phyloP scores from a whole-genome alignment of 176 grass and related monocot genomes.

The Musa troglodytarum region DNA sequence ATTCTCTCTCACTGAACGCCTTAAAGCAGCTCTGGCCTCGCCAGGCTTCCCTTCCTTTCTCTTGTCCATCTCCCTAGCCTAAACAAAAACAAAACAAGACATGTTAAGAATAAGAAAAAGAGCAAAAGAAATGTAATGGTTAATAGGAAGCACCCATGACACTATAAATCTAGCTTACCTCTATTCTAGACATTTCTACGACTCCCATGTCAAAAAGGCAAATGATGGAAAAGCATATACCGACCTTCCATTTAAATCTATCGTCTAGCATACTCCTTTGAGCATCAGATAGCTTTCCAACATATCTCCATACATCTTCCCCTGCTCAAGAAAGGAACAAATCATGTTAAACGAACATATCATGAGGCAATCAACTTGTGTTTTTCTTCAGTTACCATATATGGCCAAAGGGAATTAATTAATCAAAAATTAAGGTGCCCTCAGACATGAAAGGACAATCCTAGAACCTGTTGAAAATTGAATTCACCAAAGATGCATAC shows the following conservation, averaged over 20 bases:
- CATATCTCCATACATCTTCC: constrained; percentile 95
- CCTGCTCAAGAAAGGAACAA: constrained; percentile 37
- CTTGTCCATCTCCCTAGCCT: constrained; percentile 99
- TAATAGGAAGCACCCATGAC: neutral
- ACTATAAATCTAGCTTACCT: neutral
- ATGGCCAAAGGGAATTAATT: neutral
- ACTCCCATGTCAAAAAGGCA: constrained; percentile 5
- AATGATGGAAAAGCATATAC: neutral
- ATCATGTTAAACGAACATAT: too few relatives aligned
- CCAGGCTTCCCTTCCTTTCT: constrained; percentile 90
- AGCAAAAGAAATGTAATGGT: neutral
- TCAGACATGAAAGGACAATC: neutral
- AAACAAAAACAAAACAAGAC: constrained; percentile 20
- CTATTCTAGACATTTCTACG: neutral
- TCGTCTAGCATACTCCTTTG: constrained; percentile 99
- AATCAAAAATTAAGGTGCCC: neutral
- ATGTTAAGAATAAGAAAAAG: neutral
- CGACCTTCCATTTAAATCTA: constrained; percentile 99
- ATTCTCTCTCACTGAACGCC: constrained; percentile 90
- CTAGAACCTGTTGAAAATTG: neutral
- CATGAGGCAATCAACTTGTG: neutral
- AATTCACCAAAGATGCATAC: constrained; percentile 24
- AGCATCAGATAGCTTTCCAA: constrained; percentile 98
- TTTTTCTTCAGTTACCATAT: neutral
- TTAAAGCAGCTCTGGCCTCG: constrained; percentile 83